phyloP scores from a whole-genome alignment of 108 stramenopile species.

The Schizochytrium sp. region DNA sequence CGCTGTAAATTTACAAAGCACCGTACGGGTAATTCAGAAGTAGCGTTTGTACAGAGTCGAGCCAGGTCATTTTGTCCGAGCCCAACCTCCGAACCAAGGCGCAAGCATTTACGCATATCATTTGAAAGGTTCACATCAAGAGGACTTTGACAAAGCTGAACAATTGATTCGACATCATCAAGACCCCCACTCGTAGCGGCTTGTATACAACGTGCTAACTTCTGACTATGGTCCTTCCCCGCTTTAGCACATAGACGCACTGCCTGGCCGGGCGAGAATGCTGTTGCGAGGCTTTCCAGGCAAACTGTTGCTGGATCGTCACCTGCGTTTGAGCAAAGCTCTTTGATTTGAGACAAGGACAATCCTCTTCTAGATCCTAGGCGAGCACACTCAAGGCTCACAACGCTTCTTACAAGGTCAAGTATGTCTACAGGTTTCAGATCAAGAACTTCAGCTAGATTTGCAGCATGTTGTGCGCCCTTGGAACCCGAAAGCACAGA shows the following conservation, averaged over 20 bases:
- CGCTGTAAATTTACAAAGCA: slow-evolving; percentile 19
- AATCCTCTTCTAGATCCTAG: background rate
- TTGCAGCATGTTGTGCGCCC: background rate
- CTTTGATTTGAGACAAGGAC: background rate
- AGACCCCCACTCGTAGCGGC: background rate
- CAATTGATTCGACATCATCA: background rate
- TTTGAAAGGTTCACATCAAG: background rate
- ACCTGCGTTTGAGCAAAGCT: background rate
- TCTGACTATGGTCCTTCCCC: background rate
- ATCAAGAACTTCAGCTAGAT: background rate
- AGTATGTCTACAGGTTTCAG: background rate
- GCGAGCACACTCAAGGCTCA: background rate
- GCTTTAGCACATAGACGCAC: background rate
- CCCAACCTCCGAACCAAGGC: background rate
- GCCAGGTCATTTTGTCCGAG: background rate
- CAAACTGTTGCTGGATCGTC: background rate
- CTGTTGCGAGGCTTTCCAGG: background rate
- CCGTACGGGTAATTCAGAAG: background rate
- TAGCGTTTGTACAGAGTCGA: background rate
- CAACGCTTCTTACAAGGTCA: background rate
- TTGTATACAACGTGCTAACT: background rate
- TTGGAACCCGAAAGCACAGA: background rate
- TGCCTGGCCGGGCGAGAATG: background rate
- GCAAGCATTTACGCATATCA: background rate
- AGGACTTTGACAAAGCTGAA: background rate